A percentile compares a stretch with the other conserved stretches of the same genome.
Evolutionary conservation across 2,329 filamentous ascomycete genomes (phyloP).

Genomic region (Leptographium procerum): DNA sequence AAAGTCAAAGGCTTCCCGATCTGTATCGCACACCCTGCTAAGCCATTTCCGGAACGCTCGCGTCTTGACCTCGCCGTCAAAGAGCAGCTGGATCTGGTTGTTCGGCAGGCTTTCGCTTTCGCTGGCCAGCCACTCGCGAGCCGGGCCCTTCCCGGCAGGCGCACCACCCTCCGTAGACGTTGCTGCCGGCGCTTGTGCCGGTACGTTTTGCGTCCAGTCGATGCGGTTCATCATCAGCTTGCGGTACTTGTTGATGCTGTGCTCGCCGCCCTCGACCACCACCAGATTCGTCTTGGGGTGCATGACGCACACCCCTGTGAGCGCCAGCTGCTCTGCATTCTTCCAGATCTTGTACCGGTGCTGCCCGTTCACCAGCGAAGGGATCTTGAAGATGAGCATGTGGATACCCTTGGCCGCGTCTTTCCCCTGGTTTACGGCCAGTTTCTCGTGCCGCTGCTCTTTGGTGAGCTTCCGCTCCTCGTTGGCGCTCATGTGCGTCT

Average conservation of each 20-base stretch:
- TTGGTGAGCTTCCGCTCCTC: constrained; percentile 80
- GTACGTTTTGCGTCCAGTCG: constrained; percentile 84
- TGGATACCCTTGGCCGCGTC: constrained; percentile 81
- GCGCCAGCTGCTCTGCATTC: constrained; percentile 78
- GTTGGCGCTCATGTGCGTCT: constrained; percentile 68
- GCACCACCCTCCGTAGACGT: background rate
- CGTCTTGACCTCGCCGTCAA: constrained; percentile 79
- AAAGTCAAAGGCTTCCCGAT: constrained; percentile 74
- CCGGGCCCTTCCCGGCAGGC: constrained; percentile 34
- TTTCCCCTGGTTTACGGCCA: constrained; percentile 69
- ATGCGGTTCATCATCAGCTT: constrained; percentile 91
- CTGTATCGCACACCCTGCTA: constrained; percentile 84
- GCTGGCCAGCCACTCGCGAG: constrained; percentile 66
- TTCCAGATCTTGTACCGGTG: constrained; percentile 88
- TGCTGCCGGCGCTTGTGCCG: constrained; percentile 30
- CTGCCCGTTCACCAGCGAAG: constrained; percentile 80
- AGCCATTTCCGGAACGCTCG: constrained; percentile 80
- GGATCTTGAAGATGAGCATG: constrained; percentile 79
- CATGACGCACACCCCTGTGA: constrained; percentile 87
- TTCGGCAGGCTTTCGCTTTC: constrained; percentile 71
- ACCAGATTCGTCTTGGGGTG: constrained; percentile 82
- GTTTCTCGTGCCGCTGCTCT: constrained; percentile 76
- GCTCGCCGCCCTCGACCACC: constrained; percentile 80
- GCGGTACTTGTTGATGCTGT: constrained; percentile 74
- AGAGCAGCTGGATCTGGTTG: constrained; percentile 77